phyloP scores from a whole-genome alignment of 1,284 basidiomycete genomes.

The Ceratobasidium sp. region DNA sequence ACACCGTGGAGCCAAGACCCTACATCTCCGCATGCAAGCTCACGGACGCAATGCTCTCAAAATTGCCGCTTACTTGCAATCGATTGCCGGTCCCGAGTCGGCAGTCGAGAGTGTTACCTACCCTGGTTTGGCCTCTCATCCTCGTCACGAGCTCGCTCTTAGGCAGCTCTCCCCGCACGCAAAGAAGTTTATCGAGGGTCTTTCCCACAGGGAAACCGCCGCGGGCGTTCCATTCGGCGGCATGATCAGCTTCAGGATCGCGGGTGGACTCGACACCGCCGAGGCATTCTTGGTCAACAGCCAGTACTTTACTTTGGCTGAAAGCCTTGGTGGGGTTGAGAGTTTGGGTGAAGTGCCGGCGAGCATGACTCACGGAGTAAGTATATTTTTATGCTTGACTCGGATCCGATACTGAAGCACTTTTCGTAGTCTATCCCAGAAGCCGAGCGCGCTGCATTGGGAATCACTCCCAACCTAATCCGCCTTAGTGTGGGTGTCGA shows the following conservation, averaged over 20 bases:
- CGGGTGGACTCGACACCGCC: constrained; percentile 61
- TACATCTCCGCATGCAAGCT: constrained; percentile 83
- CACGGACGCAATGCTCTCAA: constrained; percentile 85
- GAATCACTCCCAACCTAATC: constrained; percentile 83
- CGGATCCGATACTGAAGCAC: not conserved
- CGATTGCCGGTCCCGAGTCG: constrained; percentile 50
- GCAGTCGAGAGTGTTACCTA: constrained; percentile 57
- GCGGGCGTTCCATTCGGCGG: constrained; percentile 47
- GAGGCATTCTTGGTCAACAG: constrained; percentile 74
- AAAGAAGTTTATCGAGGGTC: constrained; percentile 47
- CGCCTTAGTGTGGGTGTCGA: constrained; percentile 89
- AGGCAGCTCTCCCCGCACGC: constrained; percentile 67
- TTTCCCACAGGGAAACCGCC: constrained; percentile 31
- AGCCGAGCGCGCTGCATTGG: constrained; percentile 70
- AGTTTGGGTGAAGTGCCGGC: constrained; percentile 84
- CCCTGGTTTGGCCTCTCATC: constrained; percentile 56
- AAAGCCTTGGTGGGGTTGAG: constrained; percentile 92
- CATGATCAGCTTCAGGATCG: constrained; percentile 61
- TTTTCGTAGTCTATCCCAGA: constrained; percentile 61
- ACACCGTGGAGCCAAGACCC: constrained; percentile 90
- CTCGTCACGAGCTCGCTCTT: constrained; percentile 20
- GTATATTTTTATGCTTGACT: constrained; percentile 6
- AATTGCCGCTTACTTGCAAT: constrained; percentile 72
- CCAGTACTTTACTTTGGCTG: constrained; percentile 83
- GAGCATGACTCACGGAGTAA: constrained; percentile 78